These are phyloP conservation scores for Rhizopus arrhizus DNA, from an alignment of 371 early-diverging fungal species.

Conservation along the genomic window DNA sequence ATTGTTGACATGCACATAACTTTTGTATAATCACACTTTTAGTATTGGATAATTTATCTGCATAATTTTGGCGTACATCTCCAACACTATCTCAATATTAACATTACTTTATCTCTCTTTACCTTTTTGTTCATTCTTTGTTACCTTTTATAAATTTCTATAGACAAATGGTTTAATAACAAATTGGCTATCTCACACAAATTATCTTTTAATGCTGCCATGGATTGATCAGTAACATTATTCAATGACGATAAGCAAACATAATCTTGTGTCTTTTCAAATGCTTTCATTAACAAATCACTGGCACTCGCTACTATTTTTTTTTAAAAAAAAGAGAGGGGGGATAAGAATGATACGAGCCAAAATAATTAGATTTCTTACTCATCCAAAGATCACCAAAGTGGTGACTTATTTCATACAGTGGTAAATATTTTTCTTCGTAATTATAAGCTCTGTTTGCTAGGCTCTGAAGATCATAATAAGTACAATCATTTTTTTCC, in stretches of 20 bases:
- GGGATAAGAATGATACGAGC: not conserved
- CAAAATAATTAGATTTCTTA: not conserved
- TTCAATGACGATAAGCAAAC: not conserved
- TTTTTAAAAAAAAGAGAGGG: not conserved
- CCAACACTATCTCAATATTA: not conserved
- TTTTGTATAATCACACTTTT: constrained; percentile 1
- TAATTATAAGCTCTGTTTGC: not conserved
- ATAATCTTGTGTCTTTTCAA: not conserved
- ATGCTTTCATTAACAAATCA: not conserved
- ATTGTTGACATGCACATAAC: not conserved
- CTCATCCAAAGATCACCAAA: constrained; percentile 7
- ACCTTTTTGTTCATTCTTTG: no score
- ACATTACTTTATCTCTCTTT: no score
- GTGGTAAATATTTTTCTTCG: not conserved
- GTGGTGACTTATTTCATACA: not conserved
- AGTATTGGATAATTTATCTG: not conserved
- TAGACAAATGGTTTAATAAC: not conserved
- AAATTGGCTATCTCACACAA: not conserved
- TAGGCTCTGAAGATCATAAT: not conserved
- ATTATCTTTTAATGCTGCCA: not conserved
- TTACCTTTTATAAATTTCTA: not conserved
- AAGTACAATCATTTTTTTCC: not conserved
- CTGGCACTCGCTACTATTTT: not conserved
- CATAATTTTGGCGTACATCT: not conserved
- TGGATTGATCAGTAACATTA: not conserved